phyloP scores from a whole-genome alignment of 2,329 filamentous ascomycete genomes.

The Cladophialophora chaetospira region DNA sequence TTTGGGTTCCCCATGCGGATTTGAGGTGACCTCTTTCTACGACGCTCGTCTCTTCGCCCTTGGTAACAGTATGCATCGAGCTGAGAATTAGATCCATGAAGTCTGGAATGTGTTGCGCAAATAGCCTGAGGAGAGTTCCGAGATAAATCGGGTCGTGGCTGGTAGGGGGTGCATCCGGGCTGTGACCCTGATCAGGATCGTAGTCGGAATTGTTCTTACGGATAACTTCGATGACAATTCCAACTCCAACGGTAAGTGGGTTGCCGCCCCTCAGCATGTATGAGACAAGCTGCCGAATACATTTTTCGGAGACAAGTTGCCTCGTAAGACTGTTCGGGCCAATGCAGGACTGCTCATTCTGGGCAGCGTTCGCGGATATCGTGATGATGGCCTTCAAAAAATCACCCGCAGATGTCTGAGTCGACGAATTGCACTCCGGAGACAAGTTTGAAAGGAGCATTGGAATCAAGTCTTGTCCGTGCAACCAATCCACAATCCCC shows the following conservation, averaged over 20 bases:
- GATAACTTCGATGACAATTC: constrained; percentile 97
- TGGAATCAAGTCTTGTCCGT: constrained; percentile 84
- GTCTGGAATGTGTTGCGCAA: constrained; percentile 86
- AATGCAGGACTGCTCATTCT: constrained; percentile 98
- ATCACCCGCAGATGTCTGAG: constrained; percentile 94
- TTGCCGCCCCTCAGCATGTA: constrained; percentile 95
- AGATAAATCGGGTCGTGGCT: constrained; percentile 93
- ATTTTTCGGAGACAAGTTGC: constrained; percentile 84
- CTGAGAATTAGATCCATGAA: constrained; percentile 92
- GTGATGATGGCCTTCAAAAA: constrained; percentile 99
- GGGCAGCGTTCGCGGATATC: constrained; percentile 95
- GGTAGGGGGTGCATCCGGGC: constrained; percentile 76
- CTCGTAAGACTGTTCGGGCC: constrained; percentile 95
- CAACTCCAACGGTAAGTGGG: constrained; percentile 90
- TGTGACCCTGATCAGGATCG: constrained; percentile 84
- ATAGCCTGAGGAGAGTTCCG: constrained; percentile 82
- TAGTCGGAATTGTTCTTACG: constrained; percentile 99
- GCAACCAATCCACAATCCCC: constrained; percentile 95
- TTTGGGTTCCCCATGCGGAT: constrained; percentile 85
- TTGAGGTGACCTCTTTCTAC: constrained; percentile 73
- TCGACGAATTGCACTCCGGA: constrained; percentile 80
- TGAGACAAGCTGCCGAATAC: constrained; percentile 78
- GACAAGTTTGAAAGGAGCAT: constrained; percentile 83
- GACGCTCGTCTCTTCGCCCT: constrained; percentile 59
- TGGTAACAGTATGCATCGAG: constrained; percentile 60